Percentiles rank a stretch among this genome's conserved stretches.
phyloP scores from a whole-genome alignment of 225 moss, liverwort and hornwort genomes.

The Ulota crispa region DNA sequence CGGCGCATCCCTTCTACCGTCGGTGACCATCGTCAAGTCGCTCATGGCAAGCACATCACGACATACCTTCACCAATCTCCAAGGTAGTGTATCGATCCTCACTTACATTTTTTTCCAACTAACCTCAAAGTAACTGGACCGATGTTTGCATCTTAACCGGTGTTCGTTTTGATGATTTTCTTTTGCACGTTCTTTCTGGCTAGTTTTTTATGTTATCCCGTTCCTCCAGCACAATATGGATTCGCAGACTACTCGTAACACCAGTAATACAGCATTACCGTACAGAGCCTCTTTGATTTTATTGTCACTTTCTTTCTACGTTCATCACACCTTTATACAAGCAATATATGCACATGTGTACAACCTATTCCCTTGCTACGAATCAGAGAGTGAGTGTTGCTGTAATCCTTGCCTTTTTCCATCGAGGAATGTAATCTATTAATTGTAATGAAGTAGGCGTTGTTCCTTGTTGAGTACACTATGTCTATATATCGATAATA shows the following conservation, averaged over 20 bases:
- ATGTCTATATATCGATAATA: too few species aligned
- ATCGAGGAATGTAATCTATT: accelerated
- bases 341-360: too few species aligned
- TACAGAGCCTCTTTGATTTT: not conserved
- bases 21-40: not conserved
- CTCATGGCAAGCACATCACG: not conserved
- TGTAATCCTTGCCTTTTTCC: not conserved
- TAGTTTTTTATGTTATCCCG: too few species aligned
- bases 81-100: conserved; percentile 22
- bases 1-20: not conserved
- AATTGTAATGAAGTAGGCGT: not conserved
- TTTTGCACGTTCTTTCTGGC: accelerated
- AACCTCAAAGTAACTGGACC: accelerated
- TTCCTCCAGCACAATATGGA: accelerated
- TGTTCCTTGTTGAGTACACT: too few species aligned
- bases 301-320: not conserved
- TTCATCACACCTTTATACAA: not conserved
- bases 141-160: not conserved
- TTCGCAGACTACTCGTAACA: not conserved
- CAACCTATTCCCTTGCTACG: accelerated
- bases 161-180: accelerated
- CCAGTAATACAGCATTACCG: too few species aligned
- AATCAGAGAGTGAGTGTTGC: not conserved
- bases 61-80: not conserved
- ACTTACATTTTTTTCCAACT: not conserved